These are phyloP conservation scores for Aphanomyces stellatus DNA, from an alignment of 352 stramenopile species.

Conservation along the genomic window DNA sequence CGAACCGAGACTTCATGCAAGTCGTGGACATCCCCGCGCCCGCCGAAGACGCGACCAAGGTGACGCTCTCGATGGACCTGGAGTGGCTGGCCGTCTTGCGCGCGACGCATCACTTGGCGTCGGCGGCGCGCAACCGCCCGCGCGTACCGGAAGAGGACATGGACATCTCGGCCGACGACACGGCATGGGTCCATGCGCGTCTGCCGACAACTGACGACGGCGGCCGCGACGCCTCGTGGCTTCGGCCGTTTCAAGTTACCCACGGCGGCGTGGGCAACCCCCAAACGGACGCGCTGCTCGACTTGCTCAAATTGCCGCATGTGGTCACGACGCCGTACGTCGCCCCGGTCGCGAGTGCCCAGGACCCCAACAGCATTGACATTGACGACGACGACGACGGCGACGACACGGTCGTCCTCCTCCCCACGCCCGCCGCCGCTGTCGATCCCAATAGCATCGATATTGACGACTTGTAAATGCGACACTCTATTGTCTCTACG, in stretches of 20 bases:
- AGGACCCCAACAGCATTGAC: slow-evolving; percentile 53
- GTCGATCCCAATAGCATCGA: slow-evolving; percentile 11
- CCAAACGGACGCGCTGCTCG: slow-evolving; percentile 91
- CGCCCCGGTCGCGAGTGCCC: not conserved
- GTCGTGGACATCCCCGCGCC: slow-evolving; percentile 72
- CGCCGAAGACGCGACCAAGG: slow-evolving; percentile 20
- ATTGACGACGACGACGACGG: slow-evolving; percentile 36
- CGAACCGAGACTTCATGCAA: slow-evolving; percentile 91
- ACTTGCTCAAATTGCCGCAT: slow-evolving; percentile 90
- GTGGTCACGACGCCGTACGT: slow-evolving; percentile 89
- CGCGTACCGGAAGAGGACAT: slow-evolving; percentile 66
- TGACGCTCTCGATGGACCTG: slow-evolving; percentile 87
- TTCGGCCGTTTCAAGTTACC: slow-evolving; percentile 50
- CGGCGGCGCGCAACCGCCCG: slow-evolving; percentile 46
- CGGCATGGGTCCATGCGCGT: slow-evolving; percentile 57
- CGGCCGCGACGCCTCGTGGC: slow-evolving; percentile 54
- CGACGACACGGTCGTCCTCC: not conserved
- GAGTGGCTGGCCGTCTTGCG: slow-evolving; percentile 93
- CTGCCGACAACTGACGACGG: slow-evolving; percentile 46
- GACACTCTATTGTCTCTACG: not conserved
- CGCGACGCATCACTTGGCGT: slow-evolving; percentile 86
- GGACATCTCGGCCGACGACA: slow-evolving; percentile 62
- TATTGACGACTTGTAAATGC: slow-evolving; percentile 21
- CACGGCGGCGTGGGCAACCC: slow-evolving; percentile 73
- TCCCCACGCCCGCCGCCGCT: not conserved